These are phyloP conservation scores for Termitomyces sp. DNA, from an alignment of 768 basidiomycete genomes.

Conservation along the genomic window DNA sequence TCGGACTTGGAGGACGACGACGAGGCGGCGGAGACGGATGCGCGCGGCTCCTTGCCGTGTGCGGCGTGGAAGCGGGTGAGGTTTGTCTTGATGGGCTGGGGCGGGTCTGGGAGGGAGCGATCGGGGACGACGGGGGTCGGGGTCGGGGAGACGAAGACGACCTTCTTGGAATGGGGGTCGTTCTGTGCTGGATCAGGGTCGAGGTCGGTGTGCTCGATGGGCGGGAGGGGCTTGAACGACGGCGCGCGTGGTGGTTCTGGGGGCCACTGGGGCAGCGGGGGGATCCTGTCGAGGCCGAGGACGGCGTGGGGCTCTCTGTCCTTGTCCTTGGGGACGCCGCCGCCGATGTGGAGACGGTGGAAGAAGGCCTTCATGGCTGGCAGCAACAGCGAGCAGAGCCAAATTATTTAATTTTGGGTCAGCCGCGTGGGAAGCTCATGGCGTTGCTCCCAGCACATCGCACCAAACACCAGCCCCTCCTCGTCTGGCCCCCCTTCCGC, in stretches of 20 bases:
- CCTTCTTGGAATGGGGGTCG: slow-evolving; percentile 61
- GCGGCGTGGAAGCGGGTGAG: slow-evolving; percentile 74
- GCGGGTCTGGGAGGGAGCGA: slow-evolving; percentile 37
- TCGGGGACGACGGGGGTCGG: slow-evolving; percentile 60
- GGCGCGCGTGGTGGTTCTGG: slow-evolving; percentile 25
- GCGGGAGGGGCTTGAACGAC: slow-evolving; percentile 62
- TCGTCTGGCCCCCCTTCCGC: slow-evolving; percentile 23
- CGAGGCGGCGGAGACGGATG: slow-evolving; percentile 58
- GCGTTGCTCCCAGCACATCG: slow-evolving; percentile 12
- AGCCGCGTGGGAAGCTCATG: slow-evolving; percentile 18
- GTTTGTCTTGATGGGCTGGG: slow-evolving; percentile 51
- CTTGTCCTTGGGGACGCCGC: slow-evolving; percentile 51
- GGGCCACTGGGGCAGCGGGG: slow-evolving; percentile 67
- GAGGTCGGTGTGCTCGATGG: slow-evolving; percentile 14
- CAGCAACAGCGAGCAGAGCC: slow-evolving; percentile 6
- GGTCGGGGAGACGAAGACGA: slow-evolving; percentile 81
- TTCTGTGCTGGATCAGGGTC: neutral
- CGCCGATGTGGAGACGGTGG: slow-evolving; percentile 65
- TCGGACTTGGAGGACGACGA: slow-evolving; percentile 58
- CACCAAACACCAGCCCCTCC: slow-evolving; percentile 1
- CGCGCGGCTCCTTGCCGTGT: slow-evolving; percentile 67
- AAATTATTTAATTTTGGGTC: slow-evolving; percentile 21
- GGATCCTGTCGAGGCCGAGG: slow-evolving; percentile 56
- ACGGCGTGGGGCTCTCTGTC: slow-evolving; percentile 33
- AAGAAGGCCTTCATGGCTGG: slow-evolving; percentile 78